Conservation (phyloP, 306 rosid species). For the Dalbergia oliveri region DNA sequence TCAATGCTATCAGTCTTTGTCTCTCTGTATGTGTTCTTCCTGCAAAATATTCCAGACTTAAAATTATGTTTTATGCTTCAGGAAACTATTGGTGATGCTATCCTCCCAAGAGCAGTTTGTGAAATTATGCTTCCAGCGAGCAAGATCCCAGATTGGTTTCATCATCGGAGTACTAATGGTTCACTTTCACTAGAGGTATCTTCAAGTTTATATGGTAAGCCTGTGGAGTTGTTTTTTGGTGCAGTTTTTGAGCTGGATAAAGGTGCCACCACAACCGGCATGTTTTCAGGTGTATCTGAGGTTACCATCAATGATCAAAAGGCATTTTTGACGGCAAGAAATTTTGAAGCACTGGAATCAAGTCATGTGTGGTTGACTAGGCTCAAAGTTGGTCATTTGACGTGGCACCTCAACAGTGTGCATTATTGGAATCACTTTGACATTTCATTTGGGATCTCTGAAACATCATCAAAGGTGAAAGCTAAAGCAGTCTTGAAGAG, state of each 20-base stretch:
- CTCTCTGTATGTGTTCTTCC: too few species aligned
- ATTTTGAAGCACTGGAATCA: slow-evolving; percentile 15
- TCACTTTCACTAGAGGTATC: slow-evolving; percentile 28
- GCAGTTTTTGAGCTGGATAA: slow-evolving; percentile 23
- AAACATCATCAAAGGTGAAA: slow-evolving; percentile 11
- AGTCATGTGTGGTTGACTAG: slow-evolving; percentile 9
- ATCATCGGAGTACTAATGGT: not conserved
- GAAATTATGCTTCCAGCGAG: slow-evolving; percentile 17
- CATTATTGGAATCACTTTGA: slow-evolving; percentile 20
- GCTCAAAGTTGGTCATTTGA: not conserved
- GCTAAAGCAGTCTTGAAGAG: not conserved
- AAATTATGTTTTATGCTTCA: not conserved
- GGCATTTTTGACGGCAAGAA: not conserved
- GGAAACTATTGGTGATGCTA: not conserved
- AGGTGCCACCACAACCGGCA: not conserved
- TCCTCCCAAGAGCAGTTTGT: too few species aligned
- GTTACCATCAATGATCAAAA: not conserved
- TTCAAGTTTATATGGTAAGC: slow-evolving; percentile 29
- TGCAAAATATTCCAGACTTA: too few species aligned
- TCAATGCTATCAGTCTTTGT: not conserved
- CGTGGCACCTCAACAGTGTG: slow-evolving; percentile 29
- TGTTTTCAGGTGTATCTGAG: not conserved
- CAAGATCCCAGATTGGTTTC: slow-evolving; percentile 36
- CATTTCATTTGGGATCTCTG: slow-evolving; percentile 8
- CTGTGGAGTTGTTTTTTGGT: slow-evolving; percentile 15